Conservation (phyloP, 140 eudicot genomes). For the Anethum foeniculum region DNA sequence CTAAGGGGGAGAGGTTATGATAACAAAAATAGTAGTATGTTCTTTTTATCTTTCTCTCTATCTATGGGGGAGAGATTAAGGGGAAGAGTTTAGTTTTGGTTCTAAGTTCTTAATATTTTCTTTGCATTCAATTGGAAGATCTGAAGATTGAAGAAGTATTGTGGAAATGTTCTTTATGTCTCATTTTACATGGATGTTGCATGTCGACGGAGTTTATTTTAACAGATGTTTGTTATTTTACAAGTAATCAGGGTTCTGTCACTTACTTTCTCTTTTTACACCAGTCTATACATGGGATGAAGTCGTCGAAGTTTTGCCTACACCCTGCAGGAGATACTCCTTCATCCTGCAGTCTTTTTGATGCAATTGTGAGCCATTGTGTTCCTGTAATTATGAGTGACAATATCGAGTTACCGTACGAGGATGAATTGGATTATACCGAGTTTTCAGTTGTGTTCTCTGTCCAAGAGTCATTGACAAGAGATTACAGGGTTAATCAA, state of each 20-base stretch:
- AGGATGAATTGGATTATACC: constrained; percentile 77
- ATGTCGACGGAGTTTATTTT: not conserved
- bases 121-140: too few species aligned
- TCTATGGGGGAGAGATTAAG: too few species aligned
- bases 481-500: constrained; percentile 61
- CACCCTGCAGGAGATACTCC: constrained; percentile 99
- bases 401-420: constrained; percentile 79
- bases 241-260: not conserved
- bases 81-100: too few species aligned
- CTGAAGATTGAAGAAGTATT: too few species aligned
- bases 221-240: not conserved
- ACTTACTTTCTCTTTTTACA: constrained; percentile 11
- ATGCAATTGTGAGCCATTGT: constrained; percentile 93
- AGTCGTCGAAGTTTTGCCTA: constrained; percentile 83
- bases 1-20: too few species aligned
- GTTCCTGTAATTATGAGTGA: constrained; percentile 93
- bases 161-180: too few species aligned
- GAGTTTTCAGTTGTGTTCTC: constrained; percentile 73
- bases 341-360: constrained; percentile 91
- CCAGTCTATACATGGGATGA: constrained; percentile 86
- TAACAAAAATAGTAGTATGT: too few species aligned
- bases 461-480: constrained; percentile 49
- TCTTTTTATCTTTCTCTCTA: too few species aligned
- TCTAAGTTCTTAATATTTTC: too few species aligned
- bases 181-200: not conserved